phyloP scores from a whole-genome alignment of 2,329 filamentous ascomycete species.

The Epichloe glyceriae region DNA sequence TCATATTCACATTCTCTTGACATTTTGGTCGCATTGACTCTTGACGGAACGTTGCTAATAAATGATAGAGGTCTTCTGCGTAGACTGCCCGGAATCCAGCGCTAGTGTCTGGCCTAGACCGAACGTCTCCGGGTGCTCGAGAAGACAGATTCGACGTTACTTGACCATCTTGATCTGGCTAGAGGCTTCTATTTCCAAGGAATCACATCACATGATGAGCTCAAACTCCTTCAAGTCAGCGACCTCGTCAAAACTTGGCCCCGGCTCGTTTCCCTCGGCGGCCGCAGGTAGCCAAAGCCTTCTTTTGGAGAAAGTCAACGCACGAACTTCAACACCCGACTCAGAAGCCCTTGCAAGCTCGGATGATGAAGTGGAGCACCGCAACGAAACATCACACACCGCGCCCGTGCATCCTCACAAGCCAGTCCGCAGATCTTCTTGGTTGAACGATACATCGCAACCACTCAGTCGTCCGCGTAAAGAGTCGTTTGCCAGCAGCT shows the following conservation, averaged over 20 bases:
- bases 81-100: neutral
- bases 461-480: conserved; percentile 52
- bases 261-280: conserved; percentile 29
- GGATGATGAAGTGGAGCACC: conserved; percentile 74
- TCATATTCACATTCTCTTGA: too few relatives aligned
- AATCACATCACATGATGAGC: conserved; percentile 30
- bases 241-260: conserved; percentile 37
- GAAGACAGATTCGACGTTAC: neutral
- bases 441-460: conserved; percentile 72
- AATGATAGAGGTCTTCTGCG: neutral
- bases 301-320: conserved; percentile 62
- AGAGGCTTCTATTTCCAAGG: neutral
- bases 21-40: neutral
- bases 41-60: neutral
- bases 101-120: neutral
- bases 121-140: neutral
- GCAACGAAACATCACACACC: conserved; percentile 38
- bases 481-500: conserved; percentile 60
- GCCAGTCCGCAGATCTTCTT: conserved; percentile 62
- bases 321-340: conserved; percentile 78
- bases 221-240: conserved; percentile 36
- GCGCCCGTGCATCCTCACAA: conserved; percentile 35
- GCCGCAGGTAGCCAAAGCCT: conserved; percentile 49
- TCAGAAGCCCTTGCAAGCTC: conserved; percentile 89
- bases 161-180: neutral